A percentile compares a stretch with the other conserved stretches of the same genome.
phyloP scores from a whole-genome alignment of 2,329 filamentous ascomycete genomes.

The Cordyceps cicadae region DNA sequence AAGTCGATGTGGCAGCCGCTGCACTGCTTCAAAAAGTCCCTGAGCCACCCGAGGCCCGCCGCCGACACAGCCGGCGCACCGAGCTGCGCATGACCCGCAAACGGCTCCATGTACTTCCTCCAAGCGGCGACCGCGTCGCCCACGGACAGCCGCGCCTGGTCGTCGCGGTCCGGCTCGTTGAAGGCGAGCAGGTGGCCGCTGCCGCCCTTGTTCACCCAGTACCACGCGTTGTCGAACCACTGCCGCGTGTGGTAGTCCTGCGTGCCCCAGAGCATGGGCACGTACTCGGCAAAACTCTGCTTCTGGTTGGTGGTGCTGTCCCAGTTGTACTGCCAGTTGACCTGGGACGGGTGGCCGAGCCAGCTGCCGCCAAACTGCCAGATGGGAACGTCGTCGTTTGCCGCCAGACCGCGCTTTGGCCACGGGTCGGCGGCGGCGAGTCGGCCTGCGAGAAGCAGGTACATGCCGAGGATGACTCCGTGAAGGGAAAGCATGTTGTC shows the following conservation, averaged over 20 bases:
- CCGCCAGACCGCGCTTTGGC: conserved; percentile 44
- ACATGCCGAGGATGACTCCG: conserved; percentile 37
- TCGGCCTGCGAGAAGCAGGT: conserved; percentile 28
- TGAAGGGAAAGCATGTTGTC: conserved; percentile 42
- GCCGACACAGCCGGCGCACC: conserved; percentile 42
- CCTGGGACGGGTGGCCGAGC: background rate
- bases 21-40: conserved; percentile 33
- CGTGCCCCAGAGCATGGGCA: conserved; percentile 20
- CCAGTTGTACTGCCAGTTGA: conserved; percentile 22
- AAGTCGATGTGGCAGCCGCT: conserved; percentile 36
- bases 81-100: conserved; percentile 33
- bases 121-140: conserved; percentile 30
- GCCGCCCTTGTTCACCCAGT: conserved; percentile 14
- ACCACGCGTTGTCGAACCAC: conserved; percentile 14
- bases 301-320: conserved; percentile 18
- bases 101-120: conserved; percentile 36
- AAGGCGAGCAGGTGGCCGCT: conserved; percentile 18
- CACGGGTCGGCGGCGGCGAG: background rate
- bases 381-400: conserved; percentile 22
- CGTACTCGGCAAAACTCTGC: conserved; percentile 16
- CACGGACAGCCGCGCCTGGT: conserved; percentile 21
- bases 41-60: conserved; percentile 34
- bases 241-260: conserved; percentile 13
- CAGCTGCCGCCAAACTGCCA: conserved; percentile 16
- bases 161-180: conserved; percentile 19